These are phyloP conservation scores for Cotoneaster glaucophyllus DNA, from an alignment of 306 rosid genomes.

Conservation along the genomic window DNA sequence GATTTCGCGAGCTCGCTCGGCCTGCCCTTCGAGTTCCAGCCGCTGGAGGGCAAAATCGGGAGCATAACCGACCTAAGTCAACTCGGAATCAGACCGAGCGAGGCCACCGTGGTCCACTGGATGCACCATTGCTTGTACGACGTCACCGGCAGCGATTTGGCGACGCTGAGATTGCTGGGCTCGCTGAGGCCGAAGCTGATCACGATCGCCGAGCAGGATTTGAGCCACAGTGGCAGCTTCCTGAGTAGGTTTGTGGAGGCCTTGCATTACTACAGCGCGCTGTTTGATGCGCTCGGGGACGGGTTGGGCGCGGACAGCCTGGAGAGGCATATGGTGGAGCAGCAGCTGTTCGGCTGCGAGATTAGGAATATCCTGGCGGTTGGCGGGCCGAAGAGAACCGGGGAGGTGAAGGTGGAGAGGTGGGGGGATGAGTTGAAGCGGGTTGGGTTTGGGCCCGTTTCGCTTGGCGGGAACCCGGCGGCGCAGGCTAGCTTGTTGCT, in stretches of 20 bases:
- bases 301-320: constrained; percentile 52
- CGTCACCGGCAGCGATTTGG: constrained; percentile 82
- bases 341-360: constrained; percentile 86
- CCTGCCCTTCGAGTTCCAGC: constrained; percentile 75
- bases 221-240: constrained; percentile 83
- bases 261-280: constrained; percentile 96
- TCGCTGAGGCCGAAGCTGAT: constrained; percentile 66
- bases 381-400: constrained; percentile 92
- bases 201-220: constrained; percentile 81
- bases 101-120: constrained; percentile 89
- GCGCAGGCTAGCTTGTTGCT: constrained; percentile 75
- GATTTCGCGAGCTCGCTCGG: constrained; percentile 84
- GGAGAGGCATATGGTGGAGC: constrained; percentile 93
- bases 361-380: constrained; percentile 89
- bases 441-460: constrained; percentile 66
- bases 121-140: constrained; percentile 96
- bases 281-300: constrained; percentile 97
- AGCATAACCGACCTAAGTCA: constrained; percentile 56
- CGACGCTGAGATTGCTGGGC: constrained; percentile 55
- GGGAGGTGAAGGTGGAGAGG: constrained; percentile 74
- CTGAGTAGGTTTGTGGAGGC: constrained; percentile 95
- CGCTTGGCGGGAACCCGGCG: constrained; percentile 89
- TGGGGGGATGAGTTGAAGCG: constrained; percentile 81
- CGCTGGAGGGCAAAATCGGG: constrained; percentile 88
- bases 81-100: constrained; percentile 55